Evolutionary conservation across 202 grass and related monocot genomes (phyloP), one percentile per base, ranked within the genome.

Genomic region (Hordeum pubiflorum): DNA sequence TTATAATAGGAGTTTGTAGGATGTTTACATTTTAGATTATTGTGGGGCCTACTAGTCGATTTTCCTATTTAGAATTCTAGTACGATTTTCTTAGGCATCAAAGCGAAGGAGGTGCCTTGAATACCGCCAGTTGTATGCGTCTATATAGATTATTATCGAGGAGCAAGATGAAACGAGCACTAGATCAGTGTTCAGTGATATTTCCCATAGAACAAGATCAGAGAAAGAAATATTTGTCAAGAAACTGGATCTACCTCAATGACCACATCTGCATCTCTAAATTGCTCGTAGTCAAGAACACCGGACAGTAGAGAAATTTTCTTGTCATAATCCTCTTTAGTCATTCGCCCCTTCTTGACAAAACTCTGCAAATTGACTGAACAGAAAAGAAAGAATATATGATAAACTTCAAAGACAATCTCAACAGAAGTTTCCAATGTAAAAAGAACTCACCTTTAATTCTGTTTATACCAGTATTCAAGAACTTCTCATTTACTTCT

Each of bases 231-330:
- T 81, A 20, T 21, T 79, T 63, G 29, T 57, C 50, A n/a, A 56
- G 8, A 64, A 58, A 50, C 26, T 70, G 38, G 24, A 81, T 79
- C 52, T 86, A 86, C 95, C 95, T 97, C 95, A 82, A 97, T 91
- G 58, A 89, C 91, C 70, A 93, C 1, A 79, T 94, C 88, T 26
- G 86, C 82, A 72, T 97, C 88, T 80, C 83, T 91, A 69, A 97
- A 94, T 46, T 81, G 76, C 75, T 92, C 90, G 78, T 97, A 97
- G 74, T 94, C 90, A 80, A 93, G 86, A 83, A 85, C 90, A 85
- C 91, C 86, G 8, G 27, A 86, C 22, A 97, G 76, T 62, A 92
- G 83, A 75, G 87, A 92, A 54, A 97, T 13, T 63, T 89, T 85
- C 15, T 75, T 91, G 76, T 89, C 79, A 75, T 84, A 83, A 68